Percentiles rank a stretch among this genome's conserved stretches.
These are phyloP conservation scores for Candida ortonii DNA, from an alignment of 805 yeast genomes.

Conservation along the genomic window DNA sequence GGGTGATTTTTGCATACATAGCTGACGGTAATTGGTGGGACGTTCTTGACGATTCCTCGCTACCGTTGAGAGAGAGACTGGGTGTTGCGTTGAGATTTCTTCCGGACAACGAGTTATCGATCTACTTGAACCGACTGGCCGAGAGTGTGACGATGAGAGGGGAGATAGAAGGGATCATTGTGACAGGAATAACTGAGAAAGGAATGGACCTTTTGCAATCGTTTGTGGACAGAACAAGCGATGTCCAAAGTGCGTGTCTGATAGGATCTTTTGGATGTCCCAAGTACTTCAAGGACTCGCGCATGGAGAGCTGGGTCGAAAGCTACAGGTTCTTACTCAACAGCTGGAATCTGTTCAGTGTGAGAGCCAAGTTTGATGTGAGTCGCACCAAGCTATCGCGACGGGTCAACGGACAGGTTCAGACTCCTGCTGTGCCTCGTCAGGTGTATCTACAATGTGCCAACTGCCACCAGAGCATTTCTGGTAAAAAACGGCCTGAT, in stretches of 20 bases:
- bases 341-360: slow-evolving; percentile 76
- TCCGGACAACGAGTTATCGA: slow-evolving; percentile 72
- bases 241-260: slow-evolving; percentile 87
- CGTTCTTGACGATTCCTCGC: slow-evolving; percentile 82
- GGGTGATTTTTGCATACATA: slow-evolving; percentile 90
- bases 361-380: slow-evolving; percentile 83
- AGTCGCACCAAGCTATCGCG: slow-evolving; percentile 63
- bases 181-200: slow-evolving; percentile 88
- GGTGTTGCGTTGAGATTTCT: slow-evolving; percentile 89
- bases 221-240: slow-evolving; percentile 84
- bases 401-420: slow-evolving; percentile 44
- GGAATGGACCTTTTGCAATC: slow-evolving; percentile 81
- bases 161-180: slow-evolving; percentile 83
- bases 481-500: slow-evolving; percentile 29
- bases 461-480: slow-evolving; percentile 74
- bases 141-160: slow-evolving; percentile 72
- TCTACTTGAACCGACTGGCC: slow-evolving; percentile 67
- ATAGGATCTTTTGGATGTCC: slow-evolving; percentile 82
- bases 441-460: slow-evolving; percentile 81
- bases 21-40: slow-evolving; percentile 97
- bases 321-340: slow-evolving; percentile 67
- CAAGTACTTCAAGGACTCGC: slow-evolving; percentile 66
- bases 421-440: slow-evolving; percentile 54
- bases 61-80: slow-evolving; percentile 82
- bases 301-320: slow-evolving; percentile 78